These are phyloP conservation scores for Rhodotorula toruloides DNA, from an alignment of 768 basidiomycete species.

Conservation along the genomic window DNA sequence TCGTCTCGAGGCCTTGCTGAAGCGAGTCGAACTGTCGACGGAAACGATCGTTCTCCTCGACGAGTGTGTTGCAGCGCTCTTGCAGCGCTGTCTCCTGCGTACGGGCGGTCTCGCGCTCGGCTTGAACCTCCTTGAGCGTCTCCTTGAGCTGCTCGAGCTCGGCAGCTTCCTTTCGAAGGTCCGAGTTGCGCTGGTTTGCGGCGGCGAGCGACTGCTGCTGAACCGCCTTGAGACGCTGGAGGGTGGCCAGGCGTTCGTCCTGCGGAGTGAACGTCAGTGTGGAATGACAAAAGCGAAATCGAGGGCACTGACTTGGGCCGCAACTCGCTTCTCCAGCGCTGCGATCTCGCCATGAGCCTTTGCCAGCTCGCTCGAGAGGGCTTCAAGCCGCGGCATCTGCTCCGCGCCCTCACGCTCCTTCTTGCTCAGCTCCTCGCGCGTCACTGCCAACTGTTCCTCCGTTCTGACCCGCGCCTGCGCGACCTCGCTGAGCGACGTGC, in stretches of 20 bases:
- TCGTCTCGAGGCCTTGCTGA: background rate
- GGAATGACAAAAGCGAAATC: too few species aligned
- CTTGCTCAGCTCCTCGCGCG: background rate
- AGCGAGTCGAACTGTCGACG: background rate
- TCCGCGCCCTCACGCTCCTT: background rate
- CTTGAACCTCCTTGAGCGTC: background rate
- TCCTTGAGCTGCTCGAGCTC: background rate
- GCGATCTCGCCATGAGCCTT: background rate
- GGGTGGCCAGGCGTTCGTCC: slow-evolving; percentile 16
- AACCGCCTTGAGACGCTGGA: slow-evolving; percentile 2
- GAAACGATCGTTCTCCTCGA: background rate
- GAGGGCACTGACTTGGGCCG: slow-evolving; percentile 1
- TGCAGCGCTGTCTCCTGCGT: too few species aligned
- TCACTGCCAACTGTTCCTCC: too few species aligned
- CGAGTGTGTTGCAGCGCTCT: background rate
- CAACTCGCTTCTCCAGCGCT: slow-evolving; percentile 20
- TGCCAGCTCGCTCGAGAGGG: background rate
- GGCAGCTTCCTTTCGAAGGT: background rate
- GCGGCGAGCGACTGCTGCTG: slow-evolving; percentile 19
- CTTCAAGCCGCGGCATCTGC: too few species aligned
- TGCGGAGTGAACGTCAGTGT: background rate
- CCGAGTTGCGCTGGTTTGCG: slow-evolving; percentile 3
- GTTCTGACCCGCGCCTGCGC: background rate
- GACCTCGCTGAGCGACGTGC: background rate
- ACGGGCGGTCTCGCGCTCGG: too few species aligned